Evolutionary conservation across 75 land plant species (phyloP), one percentile per base, ranked within the genome.

Genomic region (Sequoiadendron giganteum): DNA sequence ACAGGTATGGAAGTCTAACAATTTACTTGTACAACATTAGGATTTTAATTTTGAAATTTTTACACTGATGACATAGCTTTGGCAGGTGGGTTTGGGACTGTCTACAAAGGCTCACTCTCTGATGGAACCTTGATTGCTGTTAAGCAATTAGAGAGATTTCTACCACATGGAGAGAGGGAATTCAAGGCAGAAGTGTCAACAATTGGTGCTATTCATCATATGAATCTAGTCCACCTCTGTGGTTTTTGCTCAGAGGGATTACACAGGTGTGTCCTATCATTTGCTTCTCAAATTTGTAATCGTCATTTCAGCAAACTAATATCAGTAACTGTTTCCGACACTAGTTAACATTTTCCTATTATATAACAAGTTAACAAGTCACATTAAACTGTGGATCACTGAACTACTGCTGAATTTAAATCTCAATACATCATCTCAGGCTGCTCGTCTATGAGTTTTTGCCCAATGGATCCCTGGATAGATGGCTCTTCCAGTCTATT

Each of bases 131-230:
- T 87, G 48, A 81, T 92, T 55, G 94, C 94, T 61, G 94, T 93
- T 25, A 93, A 93, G 88, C 88, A 91, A 84, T 89, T 93, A 42
- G 94, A 93, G 85, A 84, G 86, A 36, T 30, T 90, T 48, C 88
- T 92, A 84, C 94, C 96, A 28, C 97, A 96, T 54, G 98, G 97
- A 47, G 94, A 94, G 90, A 96, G 88, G 82, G 95, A 96, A 88
- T 96, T 96, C 88, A 90, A 90, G 54, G 91, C 95, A 86, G 98
- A 95, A 83, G 98, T 95, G 52, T 93, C 92, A 76, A 94, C 95
- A 0, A 96, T 96, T 86, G 97, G 98, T 39, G 89, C 94, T 1
- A 94, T 95, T 91, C 96, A 96, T 77, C 98, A 96, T 87, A 93
- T 93, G 90, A 94, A 96, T 81, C 86, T 96, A 78, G 98, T 95